phyloP scores from a whole-genome alignment of 345 rosid species.

The Limnanthes douglasii region DNA sequence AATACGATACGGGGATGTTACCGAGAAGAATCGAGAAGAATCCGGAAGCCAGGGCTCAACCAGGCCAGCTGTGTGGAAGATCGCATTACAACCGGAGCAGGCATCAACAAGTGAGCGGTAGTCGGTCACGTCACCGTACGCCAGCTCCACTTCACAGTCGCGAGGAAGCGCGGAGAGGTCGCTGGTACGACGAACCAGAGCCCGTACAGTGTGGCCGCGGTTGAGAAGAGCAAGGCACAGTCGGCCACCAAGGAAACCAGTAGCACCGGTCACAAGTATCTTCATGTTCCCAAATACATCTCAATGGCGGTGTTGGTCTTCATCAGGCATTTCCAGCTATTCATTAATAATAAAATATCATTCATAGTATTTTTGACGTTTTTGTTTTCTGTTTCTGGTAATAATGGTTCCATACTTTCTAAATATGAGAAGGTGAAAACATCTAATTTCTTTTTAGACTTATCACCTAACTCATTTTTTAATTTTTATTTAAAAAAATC shows the following conservation, averaged over 20 bases:
- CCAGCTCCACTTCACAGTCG: conserved; percentile 28
- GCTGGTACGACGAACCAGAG: conserved; percentile 74
- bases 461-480: no score
- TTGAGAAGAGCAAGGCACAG: conserved; percentile 54
- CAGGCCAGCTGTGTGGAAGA: conserved; percentile 77
- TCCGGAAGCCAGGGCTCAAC: conserved; percentile 96
- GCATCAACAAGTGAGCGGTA: conserved; percentile 37
- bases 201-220: conserved; percentile 53
- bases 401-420: no score
- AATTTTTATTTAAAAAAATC: no score
- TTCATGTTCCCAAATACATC: conserved; percentile 18
- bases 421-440: no score
- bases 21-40: conserved; percentile 57
- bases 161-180: conserved; percentile 49
- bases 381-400: no score
- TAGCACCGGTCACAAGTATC: conserved; percentile 62
- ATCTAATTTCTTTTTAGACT: no score
- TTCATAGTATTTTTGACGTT: no score
- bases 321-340: no score
- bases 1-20: conserved; percentile 8
- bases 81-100: conserved; percentile 49
- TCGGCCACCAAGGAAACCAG: conserved; percentile 75
- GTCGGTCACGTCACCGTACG: conserved; percentile 78
- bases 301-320: no score
- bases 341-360: no score